Base-by-base conservation (phyloP, 805 yeast genomes). In the Lipomyces oligophaga region DNA sequence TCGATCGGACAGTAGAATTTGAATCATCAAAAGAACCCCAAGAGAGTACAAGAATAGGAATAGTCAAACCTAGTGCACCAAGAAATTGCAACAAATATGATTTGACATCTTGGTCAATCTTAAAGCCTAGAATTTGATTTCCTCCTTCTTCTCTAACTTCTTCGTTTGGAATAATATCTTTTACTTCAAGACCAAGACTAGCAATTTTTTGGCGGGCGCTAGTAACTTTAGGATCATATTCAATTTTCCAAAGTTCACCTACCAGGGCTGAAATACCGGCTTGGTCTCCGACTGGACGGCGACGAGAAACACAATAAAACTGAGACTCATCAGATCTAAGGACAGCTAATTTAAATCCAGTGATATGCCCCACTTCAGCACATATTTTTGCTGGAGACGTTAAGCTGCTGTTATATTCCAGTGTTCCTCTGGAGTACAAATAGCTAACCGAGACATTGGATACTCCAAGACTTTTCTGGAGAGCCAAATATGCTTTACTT, bases 31-130 rank as follows among this genome's bases (percentile, higher is more conserved):
- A 41, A 3, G 35, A 13, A 18, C 43, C 49, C 53, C 49, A 49
- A 1, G 53, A 28, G 8, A 49, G 33, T 11, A 45, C 49, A 11
- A 49, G 30, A 11, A 49, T 25, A 10, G 53, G 53, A 24, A 49
- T 40, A 6, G 53, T 44, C 3, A 40, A 31, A 2, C 37, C 5
- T 18, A 43, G 1, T 6, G 47, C 15, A 10, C 37, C 13, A 7
- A 22, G 13, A 20, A 43, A 38, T 2, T 22, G 32, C 34, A 24
- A 2, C 6, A 22, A 26, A 2, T 18, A 30, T 6, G 8, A 18
- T 10, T 16, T 15, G 19, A 31, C 13, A 11, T 40, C 24, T 13
- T 7, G 15, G 33, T 38, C 48, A 15, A 36, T 7, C n/a, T 21
- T 26, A 25, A 22, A 19, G 2, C 43, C 49, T 18, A 41, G 18